A percentile compares a stretch with the other conserved stretches of the same genome.
Evolutionary conservation across 2,329 filamentous ascomycete genomes (phyloP).

Genomic region (Colletotrichum brevisporum): DNA sequence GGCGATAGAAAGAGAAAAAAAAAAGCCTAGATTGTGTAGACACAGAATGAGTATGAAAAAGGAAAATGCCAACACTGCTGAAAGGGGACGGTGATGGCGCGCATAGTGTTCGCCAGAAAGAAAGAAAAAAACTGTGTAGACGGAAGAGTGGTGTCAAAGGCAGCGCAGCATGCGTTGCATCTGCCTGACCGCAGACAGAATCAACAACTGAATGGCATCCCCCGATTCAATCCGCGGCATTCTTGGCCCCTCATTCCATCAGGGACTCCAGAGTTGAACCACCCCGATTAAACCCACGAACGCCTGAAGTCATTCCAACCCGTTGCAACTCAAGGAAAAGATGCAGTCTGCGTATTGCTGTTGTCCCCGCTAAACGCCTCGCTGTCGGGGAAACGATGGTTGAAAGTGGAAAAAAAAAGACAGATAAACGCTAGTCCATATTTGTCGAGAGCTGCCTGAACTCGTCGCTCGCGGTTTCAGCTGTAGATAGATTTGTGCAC

Average conservation of each 20-base stretch:
- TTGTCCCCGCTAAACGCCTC: slow-evolving; percentile 39
- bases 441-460: slow-evolving; percentile 8
- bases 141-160: slow-evolving; percentile 28
- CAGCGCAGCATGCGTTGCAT: slow-evolving; percentile 20
- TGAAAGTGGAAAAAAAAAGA: slow-evolving; percentile 36
- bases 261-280: slow-evolving; percentile 6
- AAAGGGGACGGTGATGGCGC: slow-evolving; percentile 28
- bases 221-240: slow-evolving; percentile 5
- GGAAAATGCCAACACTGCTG: slow-evolving; percentile 1
- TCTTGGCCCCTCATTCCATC: slow-evolving; percentile 11
- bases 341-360: slow-evolving; percentile 41
- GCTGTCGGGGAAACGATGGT: slow-evolving; percentile 34
- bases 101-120: slow-evolving; percentile 5
- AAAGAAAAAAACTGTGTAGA: neutral
- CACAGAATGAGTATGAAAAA: slow-evolving; percentile 29
- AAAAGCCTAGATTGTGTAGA: slow-evolving; percentile 36
- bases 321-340: slow-evolving; percentile 38
- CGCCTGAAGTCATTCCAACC: slow-evolving; percentile 25
- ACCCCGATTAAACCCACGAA: slow-evolving; percentile 18
- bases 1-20: neutral
- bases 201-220: slow-evolving; percentile 14
- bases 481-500: slow-evolving; percentile 1
- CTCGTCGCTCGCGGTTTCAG: neutral
- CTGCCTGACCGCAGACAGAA: slow-evolving; percentile 18
- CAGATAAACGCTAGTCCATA: slow-evolving; percentile 16